Conservation (phyloP, 2,329 filamentous ascomycete genomes). For the Falciphora oryzae region DNA sequence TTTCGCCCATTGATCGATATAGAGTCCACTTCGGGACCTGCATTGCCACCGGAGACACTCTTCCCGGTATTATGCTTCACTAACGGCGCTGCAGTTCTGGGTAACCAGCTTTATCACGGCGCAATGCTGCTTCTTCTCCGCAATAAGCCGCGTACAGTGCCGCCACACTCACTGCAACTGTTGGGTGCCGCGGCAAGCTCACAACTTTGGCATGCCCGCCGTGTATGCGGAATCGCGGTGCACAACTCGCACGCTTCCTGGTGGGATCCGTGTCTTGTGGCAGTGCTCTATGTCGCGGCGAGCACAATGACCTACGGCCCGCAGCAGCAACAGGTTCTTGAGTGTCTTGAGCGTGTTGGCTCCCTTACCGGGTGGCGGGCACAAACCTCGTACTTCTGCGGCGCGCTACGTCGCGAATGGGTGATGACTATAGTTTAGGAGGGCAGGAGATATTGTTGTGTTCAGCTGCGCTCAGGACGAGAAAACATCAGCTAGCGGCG, state of each 20-base stretch:
- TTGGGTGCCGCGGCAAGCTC: slow-evolving; percentile 27
- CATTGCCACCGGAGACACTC: slow-evolving; percentile 21
- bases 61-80: slow-evolving; percentile 34
- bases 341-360: slow-evolving; percentile 32
- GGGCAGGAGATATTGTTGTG: background rate
- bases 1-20: slow-evolving; percentile 4
- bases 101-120: slow-evolving; percentile 52
- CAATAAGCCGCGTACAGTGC: slow-evolving; percentile 40
- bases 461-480: background rate
- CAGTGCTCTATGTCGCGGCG: slow-evolving; percentile 38
- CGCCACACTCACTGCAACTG: slow-evolving; percentile 18
- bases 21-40: slow-evolving; percentile 3
- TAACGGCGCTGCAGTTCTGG: slow-evolving; percentile 35
- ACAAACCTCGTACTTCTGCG: background rate
- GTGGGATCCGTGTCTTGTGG: slow-evolving; percentile 43
- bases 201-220: slow-evolving; percentile 41
- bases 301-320: slow-evolving; percentile 41
- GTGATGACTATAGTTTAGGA: background rate
- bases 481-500: background rate
- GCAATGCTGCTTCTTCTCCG: slow-evolving; percentile 47
- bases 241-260: slow-evolving; percentile 37
- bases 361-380: slow-evolving; percentile 17
- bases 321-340: slow-evolving; percentile 37
- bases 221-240: slow-evolving; percentile 42
- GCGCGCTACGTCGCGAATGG: background rate